These are phyloP conservation scores for Cercophora newfieldiana DNA, from an alignment of 495 filamentous ascomycete species.

Conservation along the genomic window DNA sequence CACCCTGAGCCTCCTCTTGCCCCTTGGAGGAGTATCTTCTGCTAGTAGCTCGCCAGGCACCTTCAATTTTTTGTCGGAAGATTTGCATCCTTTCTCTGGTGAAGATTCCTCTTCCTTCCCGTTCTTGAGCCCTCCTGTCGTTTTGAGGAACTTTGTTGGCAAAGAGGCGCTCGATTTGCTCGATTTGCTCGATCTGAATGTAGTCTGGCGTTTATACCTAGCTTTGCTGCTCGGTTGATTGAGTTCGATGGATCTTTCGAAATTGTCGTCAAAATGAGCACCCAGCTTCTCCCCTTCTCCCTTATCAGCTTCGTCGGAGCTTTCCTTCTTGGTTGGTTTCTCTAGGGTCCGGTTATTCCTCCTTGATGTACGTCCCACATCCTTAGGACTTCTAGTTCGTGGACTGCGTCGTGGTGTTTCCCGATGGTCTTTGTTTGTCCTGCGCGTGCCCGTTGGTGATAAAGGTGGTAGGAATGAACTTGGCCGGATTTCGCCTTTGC, in stretches of 20 bases:
- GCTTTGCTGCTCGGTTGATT: no score
- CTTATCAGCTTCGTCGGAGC: neutral
- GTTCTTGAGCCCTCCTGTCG: neutral
- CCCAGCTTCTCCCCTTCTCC: neutral
- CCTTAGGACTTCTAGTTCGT: neutral
- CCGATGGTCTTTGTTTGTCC: neutral
- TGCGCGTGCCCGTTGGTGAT: neutral
- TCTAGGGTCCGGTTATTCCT: neutral
- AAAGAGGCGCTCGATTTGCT: neutral
- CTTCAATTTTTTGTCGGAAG: neutral
- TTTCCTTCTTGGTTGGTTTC: neutral
- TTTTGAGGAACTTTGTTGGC: neutral
- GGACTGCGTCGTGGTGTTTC: neutral
- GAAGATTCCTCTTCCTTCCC: neutral
- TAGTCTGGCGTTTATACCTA: no score
- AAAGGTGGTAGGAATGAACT: neutral
- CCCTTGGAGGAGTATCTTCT: neutral
- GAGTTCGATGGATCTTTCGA: neutral
- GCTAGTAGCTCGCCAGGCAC: neutral
- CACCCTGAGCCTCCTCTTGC: neutral
- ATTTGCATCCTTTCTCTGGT: neutral
- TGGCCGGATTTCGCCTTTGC: neutral
- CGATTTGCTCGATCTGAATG: neutral
- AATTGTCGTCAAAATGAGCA: neutral
- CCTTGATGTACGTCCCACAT: neutral